Base-by-base conservation (phyloP, 2,329 filamentous ascomycete genomes). In the Aspergillus japonicus region DNA sequence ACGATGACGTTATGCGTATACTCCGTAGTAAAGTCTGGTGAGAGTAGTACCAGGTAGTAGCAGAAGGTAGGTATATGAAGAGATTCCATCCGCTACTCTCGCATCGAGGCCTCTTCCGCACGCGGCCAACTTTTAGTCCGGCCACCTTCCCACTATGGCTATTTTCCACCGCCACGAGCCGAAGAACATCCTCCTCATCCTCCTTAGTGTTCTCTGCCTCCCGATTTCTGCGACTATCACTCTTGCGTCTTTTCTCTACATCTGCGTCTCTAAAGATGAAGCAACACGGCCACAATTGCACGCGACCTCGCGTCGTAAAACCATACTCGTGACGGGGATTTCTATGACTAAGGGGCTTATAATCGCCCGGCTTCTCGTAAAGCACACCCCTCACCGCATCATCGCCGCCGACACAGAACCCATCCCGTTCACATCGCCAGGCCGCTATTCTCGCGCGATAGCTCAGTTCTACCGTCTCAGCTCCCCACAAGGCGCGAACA, bases 371-470 rank as follows among this genome's bases (percentile, higher is more conserved):
- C n/a, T 47, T 19, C 39, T 54, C 6, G 39, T 39, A 19, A 23
- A 29, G 29, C 12, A 29, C 12, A 42, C 33, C 5, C 52, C 52
- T 4, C 52, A 54, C 12, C 39, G 52, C 35, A 47, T 54, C 52
- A 47, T 54, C 52, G 52, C 31, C 52, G 52, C 52, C 7, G 52
- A 54, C 21, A 54, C 52, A 2, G 52, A 54, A 21, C 39, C 52
- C 6, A 23, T 47, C 11, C 52, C 12, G 2, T 47, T 29, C 21
- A 54, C 39, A 10, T 47, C 29, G 5, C 52, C 52, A 5, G 52
- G 52, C 12, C 52, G 52, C 14, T 44, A 19, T 19, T 44, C 39
- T 10, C 16, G 39, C 5, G 14, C 39, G 14, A 44, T 44, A 16
- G 39, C 39, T 44, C 14, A 19, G 5, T 44, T 44, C 39, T 19